Percentiles rank a stretch among this genome's conserved stretches.
Evolutionary conservation across 1,284 basidiomycete species (phyloP).

Genomic region (Rhodotorula mucilaginosa): DNA sequence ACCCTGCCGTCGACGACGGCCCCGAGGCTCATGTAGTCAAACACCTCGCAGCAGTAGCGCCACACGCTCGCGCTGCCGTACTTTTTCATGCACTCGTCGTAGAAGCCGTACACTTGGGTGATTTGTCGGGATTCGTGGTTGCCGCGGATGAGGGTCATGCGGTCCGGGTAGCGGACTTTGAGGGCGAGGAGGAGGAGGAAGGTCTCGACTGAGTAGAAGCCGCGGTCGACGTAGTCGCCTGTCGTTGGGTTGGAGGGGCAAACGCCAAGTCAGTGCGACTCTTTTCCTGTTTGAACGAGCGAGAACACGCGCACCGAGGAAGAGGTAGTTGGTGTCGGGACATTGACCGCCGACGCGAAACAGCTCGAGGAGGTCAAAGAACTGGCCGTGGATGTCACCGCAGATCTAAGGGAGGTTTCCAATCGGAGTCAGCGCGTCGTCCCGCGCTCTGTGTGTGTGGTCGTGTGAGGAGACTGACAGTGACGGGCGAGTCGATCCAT

Average conservation of each 20-base stretch:
- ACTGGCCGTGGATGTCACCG: slow-evolving; percentile 98
- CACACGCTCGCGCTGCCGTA: slow-evolving; percentile 95
- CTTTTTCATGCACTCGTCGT: slow-evolving; percentile 96
- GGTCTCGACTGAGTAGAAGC: slow-evolving; percentile 96
- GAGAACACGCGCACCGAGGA: slow-evolving; percentile 72
- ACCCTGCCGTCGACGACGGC: slow-evolving; percentile 95
- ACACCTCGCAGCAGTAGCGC: slow-evolving; percentile 97
- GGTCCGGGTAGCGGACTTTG: slow-evolving; percentile 96
- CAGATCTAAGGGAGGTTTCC: slow-evolving; percentile 68
- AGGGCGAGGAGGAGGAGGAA: slow-evolving; percentile 90
- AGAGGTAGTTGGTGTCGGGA: slow-evolving; percentile 95
- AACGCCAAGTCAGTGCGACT: background rate
- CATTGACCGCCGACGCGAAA: slow-evolving; percentile 94
- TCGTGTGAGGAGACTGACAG: slow-evolving; percentile 58
- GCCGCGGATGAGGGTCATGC: slow-evolving; percentile 93
- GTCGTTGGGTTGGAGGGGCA: background rate
- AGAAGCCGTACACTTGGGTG: slow-evolving; percentile 98
- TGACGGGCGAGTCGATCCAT: slow-evolving; percentile 92
- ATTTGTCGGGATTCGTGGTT: slow-evolving; percentile 99
- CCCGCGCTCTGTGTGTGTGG: background rate
- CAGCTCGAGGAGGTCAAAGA: slow-evolving; percentile 94
- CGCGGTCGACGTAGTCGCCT: slow-evolving; percentile 94
- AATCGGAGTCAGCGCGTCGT: background rate
- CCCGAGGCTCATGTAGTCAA: slow-evolving; percentile 90
- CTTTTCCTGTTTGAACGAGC: too few species aligned